Evolutionary conservation across 768 basidiomycete genomes (phyloP), one percentile per base, ranked within the genome.

Genomic region (Ramaria sp.): DNA sequence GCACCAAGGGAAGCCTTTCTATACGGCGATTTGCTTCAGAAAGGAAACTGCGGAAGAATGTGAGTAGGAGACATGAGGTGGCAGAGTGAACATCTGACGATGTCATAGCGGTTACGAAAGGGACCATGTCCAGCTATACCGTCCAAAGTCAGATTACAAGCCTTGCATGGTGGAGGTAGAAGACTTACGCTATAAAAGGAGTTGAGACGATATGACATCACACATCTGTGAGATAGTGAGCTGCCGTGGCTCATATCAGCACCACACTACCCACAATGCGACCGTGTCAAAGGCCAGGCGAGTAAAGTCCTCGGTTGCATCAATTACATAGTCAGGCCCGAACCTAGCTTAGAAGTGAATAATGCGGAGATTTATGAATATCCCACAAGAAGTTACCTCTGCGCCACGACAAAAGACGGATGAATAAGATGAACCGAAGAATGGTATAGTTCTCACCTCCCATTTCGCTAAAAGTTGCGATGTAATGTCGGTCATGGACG

Each of bases 211-310:
- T 37, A 45, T 15, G 30, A 50, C 48, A 47, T 41, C 18, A 22
- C 58, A 13, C 41, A 44, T 34, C 53, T 55, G 18, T 22, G 3
- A 37, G 13, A 34, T 9, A 13, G 20, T 64, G 24, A 43, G 70
- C 67, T 70, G 62, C 55, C 73, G 65, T 1, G 63, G 67, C 71
- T n/a, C 18, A n/a, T 41, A 22, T 16, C 39, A 41, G 16, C 39
- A 75, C 74, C 30, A 73, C 66, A 57, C 72, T 15, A 47, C 53
- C 36, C 53, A 75, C 18, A 71, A 65, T 1, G 73, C 69, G 52
- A 77, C 67, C 3, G 75, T 73, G 56, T 77, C 76, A 37, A 77
- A 66, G 0, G 76, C 70, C 20, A 76, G 66, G 15, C 72, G 67
- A 36, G 76, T 77, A 56, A 73, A 76, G 60, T 77, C 75, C 41